A percentile compares a stretch with the other conserved stretches of the same genome.
Conservation (phyloP, 768 basidiomycete species). For the Auricularia sp. region DNA sequence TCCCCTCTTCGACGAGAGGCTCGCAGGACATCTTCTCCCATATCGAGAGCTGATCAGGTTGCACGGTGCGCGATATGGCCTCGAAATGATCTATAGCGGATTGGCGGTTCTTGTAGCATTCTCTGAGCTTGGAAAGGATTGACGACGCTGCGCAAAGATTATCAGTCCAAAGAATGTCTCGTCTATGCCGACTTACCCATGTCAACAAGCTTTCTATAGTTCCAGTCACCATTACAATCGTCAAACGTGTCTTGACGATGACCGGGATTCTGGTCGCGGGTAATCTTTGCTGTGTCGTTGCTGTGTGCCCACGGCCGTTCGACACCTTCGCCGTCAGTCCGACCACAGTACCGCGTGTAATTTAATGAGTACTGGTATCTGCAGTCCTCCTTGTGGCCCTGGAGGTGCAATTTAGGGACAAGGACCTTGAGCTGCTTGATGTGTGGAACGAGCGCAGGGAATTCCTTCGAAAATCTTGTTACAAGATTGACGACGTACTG, state of each 20-base stretch:
- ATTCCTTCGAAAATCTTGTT: constrained; percentile 7
- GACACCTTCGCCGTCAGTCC: constrained; percentile 26
- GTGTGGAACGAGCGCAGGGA: constrained; percentile 6
- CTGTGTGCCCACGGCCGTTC: constrained; percentile 28
- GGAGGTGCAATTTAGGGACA: constrained; percentile 13
- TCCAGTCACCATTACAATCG: constrained; percentile 24
- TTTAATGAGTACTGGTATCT: constrained; percentile 1
- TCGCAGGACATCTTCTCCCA: no score
- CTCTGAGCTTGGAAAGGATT: not conserved
- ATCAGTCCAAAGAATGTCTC: not conserved
- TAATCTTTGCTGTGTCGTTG: constrained; percentile 23
- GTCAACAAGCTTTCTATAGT: constrained; percentile 24
- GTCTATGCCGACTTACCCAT: constrained; percentile 13
- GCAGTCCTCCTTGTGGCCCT: constrained; percentile 16
- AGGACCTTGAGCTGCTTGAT: constrained; percentile 8
- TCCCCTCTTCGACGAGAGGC: no score
- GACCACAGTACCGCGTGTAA: constrained; percentile 8
- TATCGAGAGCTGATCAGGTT: no score
- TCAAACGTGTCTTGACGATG: constrained; percentile 25
- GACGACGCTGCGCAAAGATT: not conserved
- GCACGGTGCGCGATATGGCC: no score
- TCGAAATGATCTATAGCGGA: no score
- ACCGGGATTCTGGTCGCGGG: constrained; percentile 27
- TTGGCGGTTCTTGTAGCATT: no score
- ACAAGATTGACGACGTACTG: constrained; percentile 9